phyloP scores from a whole-genome alignment of 1,139 yeast species.

The Arxiozyma bovina region DNA sequence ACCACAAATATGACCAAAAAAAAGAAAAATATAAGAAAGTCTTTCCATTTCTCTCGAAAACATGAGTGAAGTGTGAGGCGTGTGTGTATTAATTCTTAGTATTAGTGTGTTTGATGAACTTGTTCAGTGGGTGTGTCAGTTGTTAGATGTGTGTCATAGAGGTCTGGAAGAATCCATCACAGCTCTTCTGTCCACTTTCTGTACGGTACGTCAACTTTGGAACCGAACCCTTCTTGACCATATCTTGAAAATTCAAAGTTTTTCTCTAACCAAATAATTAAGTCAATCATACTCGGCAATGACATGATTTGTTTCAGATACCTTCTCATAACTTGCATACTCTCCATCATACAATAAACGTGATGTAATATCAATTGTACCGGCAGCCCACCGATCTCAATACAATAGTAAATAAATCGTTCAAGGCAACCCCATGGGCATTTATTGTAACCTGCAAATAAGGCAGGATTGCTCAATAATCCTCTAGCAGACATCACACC shows the following conservation, averaged over 20 bases:
- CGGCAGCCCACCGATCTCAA: constrained; percentile 70
- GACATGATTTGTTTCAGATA: constrained; percentile 59
- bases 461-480: constrained; percentile 71
- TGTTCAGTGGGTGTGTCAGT: too few relatives aligned
- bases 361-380: constrained; percentile 82
- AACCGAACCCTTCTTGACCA: constrained; percentile 62
- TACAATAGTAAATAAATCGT: constrained; percentile 66
- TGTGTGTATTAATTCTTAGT: too few relatives aligned
- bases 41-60: too few relatives aligned
- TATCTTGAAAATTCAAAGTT: constrained; percentile 56
- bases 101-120: too few relatives aligned
- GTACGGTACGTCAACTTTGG: constrained; percentile 48
- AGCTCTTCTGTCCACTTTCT: constrained; percentile 12
- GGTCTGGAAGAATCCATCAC: background rate
- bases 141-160: background rate
- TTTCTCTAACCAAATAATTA: constrained; percentile 75
- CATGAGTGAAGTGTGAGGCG: too few relatives aligned
- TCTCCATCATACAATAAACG: constrained; percentile 72
- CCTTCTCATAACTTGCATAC: constrained; percentile 43
- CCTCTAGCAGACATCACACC: constrained; percentile 98
- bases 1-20: too few relatives aligned
- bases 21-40: too few relatives aligned
- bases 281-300: constrained; percentile 46
- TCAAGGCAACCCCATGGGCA: constrained; percentile 94
- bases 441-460: constrained; percentile 60